These are phyloP conservation scores for Monascus purpureus DNA, from an alignment of 495 filamentous ascomycete genomes.

Conservation along the genomic window DNA sequence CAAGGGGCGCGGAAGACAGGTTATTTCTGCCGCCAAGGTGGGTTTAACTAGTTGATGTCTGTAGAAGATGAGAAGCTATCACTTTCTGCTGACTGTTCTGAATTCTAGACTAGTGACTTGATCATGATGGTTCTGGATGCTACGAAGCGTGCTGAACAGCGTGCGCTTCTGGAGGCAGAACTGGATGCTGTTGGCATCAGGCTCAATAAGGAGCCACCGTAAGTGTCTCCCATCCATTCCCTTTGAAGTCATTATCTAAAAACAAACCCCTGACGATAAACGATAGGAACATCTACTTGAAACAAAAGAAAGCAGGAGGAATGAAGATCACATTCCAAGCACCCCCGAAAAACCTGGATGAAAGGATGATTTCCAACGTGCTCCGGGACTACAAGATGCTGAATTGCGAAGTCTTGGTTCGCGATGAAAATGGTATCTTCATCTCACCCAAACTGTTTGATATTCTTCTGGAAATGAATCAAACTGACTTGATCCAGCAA, in stretches of 20 bases:
- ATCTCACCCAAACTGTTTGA: background rate
- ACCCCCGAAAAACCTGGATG: conserved; percentile 80
- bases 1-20: conserved; percentile 90
- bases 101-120: conserved; percentile 72
- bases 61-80: background rate
- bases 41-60: background rate
- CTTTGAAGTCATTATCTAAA: no score
- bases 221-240: no score
- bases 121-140: conserved; percentile 96
- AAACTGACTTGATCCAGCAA: conserved; percentile 36
- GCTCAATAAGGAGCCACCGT: conserved; percentile 86
- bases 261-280: background rate
- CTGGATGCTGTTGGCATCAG: conserved; percentile 94
- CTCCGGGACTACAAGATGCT: conserved; percentile 97
- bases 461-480: conserved; percentile 1
- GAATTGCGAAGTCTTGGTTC: conserved; percentile 90
- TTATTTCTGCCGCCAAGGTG: conserved; percentile 92
- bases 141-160: conserved; percentile 91
- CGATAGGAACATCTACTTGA: conserved; percentile 91
- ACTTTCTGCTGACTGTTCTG: background rate
- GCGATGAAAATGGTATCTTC: conserved; percentile 68
- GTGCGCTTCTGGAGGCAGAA: conserved; percentile 79
- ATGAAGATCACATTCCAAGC: conserved; percentile 96
- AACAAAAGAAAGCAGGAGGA: conserved; percentile 88
- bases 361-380: conserved; percentile 96